Conservation (phyloP, 345 rosid genomes). For the Camelina neglecta region DNA sequence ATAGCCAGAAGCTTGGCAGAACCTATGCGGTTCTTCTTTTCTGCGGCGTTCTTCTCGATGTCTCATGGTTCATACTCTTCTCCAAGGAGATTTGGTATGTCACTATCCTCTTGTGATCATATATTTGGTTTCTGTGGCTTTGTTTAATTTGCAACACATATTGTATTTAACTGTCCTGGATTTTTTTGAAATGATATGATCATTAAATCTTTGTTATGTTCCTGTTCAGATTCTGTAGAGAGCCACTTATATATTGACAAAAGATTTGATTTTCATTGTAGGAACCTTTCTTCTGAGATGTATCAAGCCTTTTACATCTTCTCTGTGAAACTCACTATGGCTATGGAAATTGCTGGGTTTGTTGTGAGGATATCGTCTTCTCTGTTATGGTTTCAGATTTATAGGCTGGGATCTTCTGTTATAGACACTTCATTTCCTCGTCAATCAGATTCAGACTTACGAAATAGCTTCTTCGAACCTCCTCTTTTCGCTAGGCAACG, state of each 20-base stretch:
- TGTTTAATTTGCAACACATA: constrained; percentile 15
- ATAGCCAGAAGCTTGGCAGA: constrained; percentile 73
- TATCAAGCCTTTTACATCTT: constrained; percentile 59
- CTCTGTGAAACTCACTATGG: constrained; percentile 78
- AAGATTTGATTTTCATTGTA: constrained; percentile 33
- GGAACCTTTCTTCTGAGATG: constrained; percentile 63
- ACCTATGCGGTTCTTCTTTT: constrained; percentile 81
- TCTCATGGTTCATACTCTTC: constrained; percentile 72
- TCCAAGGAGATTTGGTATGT: constrained; percentile 62
- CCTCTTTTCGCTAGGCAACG: constrained; percentile 49
- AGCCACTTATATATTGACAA: neutral
- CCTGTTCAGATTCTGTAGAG: neutral
- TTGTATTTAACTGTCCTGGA: neutral
- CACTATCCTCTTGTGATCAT: neutral
- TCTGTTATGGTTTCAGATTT: constrained; percentile 91
- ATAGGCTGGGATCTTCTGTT: constrained; percentile 72
- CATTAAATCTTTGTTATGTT: neutral
- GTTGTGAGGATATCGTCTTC: constrained; percentile 78
- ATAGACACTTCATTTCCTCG: constrained; percentile 49
- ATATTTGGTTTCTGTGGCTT: neutral
- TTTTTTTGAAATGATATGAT: constrained; percentile 9
- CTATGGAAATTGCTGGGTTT: constrained; percentile 83
- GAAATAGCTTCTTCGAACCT: constrained; percentile 74
- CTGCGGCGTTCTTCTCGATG: constrained; percentile 63
- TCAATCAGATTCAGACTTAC: constrained; percentile 63